phyloP scores from a whole-genome alignment of 2,329 filamentous ascomycete genomes.

The Juglanconis oblonga region DNA sequence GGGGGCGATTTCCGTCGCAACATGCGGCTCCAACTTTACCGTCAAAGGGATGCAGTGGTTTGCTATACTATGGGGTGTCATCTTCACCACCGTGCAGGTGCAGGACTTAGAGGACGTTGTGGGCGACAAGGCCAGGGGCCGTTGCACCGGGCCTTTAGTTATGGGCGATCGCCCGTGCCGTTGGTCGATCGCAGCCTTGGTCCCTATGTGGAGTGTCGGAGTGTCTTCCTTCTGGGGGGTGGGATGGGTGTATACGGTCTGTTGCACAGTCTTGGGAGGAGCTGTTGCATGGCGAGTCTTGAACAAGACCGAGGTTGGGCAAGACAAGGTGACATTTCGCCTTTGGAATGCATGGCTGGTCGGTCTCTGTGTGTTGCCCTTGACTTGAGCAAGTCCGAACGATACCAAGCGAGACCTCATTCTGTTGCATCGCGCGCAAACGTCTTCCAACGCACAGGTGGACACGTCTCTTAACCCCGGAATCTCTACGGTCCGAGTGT shows the following conservation, averaged over 20 bases:
- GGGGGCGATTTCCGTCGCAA: background rate
- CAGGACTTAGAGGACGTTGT: conserved; percentile 26
- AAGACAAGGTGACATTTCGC: conserved; percentile 23
- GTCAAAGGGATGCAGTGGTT: background rate
- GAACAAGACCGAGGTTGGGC: background rate
- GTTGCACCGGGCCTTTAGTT: conserved; percentile 22
- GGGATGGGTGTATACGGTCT: background rate
- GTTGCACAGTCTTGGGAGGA: background rate
- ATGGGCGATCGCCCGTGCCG: background rate
- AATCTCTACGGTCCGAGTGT: too few species aligned
- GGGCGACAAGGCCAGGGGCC: conserved; percentile 20
- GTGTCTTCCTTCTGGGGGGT: background rate
- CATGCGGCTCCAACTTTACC: background rate
- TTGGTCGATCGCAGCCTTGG: background rate
- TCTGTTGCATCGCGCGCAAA: too few species aligned
- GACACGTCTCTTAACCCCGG: too few species aligned
- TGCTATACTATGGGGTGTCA: background rate
- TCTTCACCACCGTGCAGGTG: conserved; percentile 24
- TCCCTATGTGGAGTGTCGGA: background rate
- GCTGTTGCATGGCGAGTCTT: background rate
- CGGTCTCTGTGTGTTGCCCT: background rate
- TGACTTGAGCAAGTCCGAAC: background rate
- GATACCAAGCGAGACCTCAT: background rate
- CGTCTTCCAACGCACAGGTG: too few species aligned
- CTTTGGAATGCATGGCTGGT: conserved; percentile 3